phyloP scores from a whole-genome alignment of 371 early-diverging fungal genomes.

The Choanephora cucurbitarum region DNA sequence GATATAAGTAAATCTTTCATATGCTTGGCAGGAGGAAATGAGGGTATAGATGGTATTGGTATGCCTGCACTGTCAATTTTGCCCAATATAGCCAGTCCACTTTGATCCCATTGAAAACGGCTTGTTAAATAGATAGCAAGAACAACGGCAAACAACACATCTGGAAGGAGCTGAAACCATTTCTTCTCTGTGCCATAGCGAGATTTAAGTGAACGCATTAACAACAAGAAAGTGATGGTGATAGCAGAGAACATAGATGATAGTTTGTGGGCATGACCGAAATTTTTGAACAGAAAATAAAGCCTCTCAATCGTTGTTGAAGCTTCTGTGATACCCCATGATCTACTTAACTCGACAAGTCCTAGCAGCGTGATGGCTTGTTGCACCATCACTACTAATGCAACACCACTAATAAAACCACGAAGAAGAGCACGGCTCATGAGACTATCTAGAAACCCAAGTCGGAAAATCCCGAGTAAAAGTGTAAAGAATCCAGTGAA shows the following conservation, averaged over 20 bases:
- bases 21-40: constrained; percentile 56
- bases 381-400: constrained; percentile 85
- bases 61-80: constrained; percentile 63
- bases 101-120: constrained; percentile 63
- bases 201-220: constrained; percentile 60
- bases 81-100: constrained; percentile 78
- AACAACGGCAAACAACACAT: constrained; percentile 83
- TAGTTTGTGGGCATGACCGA: constrained; percentile 59
- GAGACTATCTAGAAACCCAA: constrained; percentile 94
- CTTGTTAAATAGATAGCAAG: constrained; percentile 65
- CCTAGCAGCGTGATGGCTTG: constrained; percentile 82
- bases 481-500: constrained; percentile 90
- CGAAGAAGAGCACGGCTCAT: constrained; percentile 87
- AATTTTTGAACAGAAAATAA: constrained; percentile 55
- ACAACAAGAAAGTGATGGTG: constrained; percentile 68
- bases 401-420: constrained; percentile 93
- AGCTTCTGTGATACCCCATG: constrained; percentile 60
- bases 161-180: constrained; percentile 80
- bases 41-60: constrained; percentile 64
- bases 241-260: constrained; percentile 70
- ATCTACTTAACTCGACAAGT: constrained; percentile 47
- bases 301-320: constrained; percentile 78
- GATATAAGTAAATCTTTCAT: constrained; percentile 60
- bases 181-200: constrained; percentile 33
- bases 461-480: constrained; percentile 85